These are phyloP conservation scores for Stagonosporopsis chrysanthemi DNA, from an alignment of 2,329 filamentous ascomycete genomes.

Conservation along the genomic window DNA sequence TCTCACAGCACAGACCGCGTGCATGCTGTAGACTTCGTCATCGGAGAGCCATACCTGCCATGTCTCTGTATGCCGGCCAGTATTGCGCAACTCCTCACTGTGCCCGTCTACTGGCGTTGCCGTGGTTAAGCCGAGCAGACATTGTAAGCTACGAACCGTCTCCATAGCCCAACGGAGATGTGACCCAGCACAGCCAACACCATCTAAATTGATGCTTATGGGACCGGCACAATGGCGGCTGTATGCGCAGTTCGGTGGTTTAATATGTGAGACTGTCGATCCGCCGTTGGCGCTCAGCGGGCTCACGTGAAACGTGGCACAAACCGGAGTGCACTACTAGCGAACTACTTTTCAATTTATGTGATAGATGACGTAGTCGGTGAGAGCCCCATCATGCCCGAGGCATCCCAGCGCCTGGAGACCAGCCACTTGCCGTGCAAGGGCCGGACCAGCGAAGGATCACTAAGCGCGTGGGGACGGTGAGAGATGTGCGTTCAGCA, in stretches of 20 bases:
- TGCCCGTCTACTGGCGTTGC: not conserved
- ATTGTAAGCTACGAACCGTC: not conserved
- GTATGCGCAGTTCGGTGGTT: not conserved
- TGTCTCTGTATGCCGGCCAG: not conserved
- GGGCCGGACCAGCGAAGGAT: slow-evolving; percentile 11
- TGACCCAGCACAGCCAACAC: not conserved
- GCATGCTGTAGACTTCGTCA: not conserved
- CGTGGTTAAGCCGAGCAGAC: not conserved
- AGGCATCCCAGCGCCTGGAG: slow-evolving; percentile 11
- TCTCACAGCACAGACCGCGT: not conserved
- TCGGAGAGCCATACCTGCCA: not conserved
- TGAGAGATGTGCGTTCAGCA: slow-evolving; percentile 5
- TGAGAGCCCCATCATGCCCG: slow-evolving; percentile 26
- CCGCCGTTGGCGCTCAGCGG: not conserved
- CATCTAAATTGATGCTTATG: not conserved
- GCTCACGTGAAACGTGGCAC: not conserved
- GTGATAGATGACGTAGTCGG: slow-evolving; percentile 31
- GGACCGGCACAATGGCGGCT: not conserved
- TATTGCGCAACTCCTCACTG: not conserved
- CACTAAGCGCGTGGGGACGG: slow-evolving; percentile 16
- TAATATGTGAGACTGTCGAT: not conserved
- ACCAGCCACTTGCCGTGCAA: slow-evolving; percentile 1
- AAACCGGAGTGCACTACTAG: not conserved
- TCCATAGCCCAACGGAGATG: not conserved
- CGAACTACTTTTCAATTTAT: not conserved